Evolutionary conservation across 164 flowering plant species (phyloP), one percentile per base, ranked within the genome.

Genomic region (Houttuynia cordata): DNA sequence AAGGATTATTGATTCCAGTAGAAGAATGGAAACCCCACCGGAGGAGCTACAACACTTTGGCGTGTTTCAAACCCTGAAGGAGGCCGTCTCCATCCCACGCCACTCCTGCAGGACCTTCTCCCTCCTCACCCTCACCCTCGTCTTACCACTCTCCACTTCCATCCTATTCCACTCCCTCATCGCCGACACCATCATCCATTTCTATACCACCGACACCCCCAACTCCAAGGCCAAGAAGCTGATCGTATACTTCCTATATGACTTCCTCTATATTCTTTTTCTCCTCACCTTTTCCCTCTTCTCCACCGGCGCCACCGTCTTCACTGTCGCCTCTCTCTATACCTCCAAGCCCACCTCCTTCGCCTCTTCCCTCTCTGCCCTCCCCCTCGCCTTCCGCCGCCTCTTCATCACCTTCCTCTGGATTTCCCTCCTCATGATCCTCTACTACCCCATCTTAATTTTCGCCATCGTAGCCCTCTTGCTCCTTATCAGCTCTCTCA

Each of bases 301-400:
- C 65, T 88, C 98, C 70, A 92, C 98, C 21, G 95, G 95, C 18
- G 98, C 96, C 14, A 91, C 83, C 24, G 98, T 92, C 62, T 88
- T 88, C 84, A 82, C 96, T 15, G 95, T 84, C 24, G 98, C 98
- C 37, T 88, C 96, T 5, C 72, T 92, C 66, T 92, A 87, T 80
- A 79, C 98, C 34, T 70, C 82, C 51, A 92, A 92, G 69, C 85
- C 93, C 10, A 88, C 84, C 37, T 81, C 93, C 0, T 92, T 84
- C 71, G 65, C 84, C 24, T 64, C 79, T 71, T 80, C 89, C 20
- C 40, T 86, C 58, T 67, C 82, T 20, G 96, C 98, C 24, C 75
- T 92, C 14, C 98, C 96, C 24, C 56, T 71, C 9, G 89, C 84
- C n/a, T 83, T 88, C 66, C 79, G 75, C 51, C 82, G 95, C 54